phyloP scores from a whole-genome alignment of 257 asterid species.

The Solanum medicagineum region DNA sequence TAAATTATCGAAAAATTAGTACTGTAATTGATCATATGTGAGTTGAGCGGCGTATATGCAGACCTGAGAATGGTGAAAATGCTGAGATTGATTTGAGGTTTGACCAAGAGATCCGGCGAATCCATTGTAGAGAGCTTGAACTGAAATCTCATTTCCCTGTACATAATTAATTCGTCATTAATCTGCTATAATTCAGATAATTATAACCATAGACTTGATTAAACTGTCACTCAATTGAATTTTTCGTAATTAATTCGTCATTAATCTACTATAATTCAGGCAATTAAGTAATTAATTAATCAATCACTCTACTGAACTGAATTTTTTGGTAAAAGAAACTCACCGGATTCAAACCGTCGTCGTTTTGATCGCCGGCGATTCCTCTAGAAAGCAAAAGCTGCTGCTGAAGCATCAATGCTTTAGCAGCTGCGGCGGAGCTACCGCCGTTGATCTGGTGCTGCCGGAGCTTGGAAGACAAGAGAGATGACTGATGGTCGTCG shows the following conservation, averaged over 20 bases:
- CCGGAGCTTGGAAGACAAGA: constrained; percentile 48
- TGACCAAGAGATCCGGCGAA: constrained; percentile 71
- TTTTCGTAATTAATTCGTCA: neutral
- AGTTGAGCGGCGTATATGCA: neutral
- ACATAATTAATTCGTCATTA: neutral
- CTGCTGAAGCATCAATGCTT: constrained; percentile 65
- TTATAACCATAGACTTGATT: neutral
- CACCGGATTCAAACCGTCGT: constrained; percentile 10
- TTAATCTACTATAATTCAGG: neutral
- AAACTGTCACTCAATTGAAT: neutral
- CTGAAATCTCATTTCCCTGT: constrained; percentile 53
- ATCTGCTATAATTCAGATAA: neutral
- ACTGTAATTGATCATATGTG: neutral
- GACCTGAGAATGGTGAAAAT: constrained; percentile 28
- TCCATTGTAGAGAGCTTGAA: constrained; percentile 59
- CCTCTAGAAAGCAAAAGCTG: constrained; percentile 56
- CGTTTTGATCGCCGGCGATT: constrained; percentile 4
- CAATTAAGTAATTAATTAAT: neutral
- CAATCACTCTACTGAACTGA: neutral
- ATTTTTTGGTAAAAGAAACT: neutral
- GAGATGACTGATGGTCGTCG: constrained; percentile 34
- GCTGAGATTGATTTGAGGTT: constrained; percentile 46
- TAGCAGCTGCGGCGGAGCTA: constrained; percentile 6
- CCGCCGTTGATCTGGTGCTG: constrained; percentile 54
- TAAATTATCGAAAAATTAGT: neutral